Evolutionary conservation across 495 filamentous ascomycete genomes (phyloP), one percentile per base, ranked within the genome.

Genomic region (Neurospora sp.): DNA sequence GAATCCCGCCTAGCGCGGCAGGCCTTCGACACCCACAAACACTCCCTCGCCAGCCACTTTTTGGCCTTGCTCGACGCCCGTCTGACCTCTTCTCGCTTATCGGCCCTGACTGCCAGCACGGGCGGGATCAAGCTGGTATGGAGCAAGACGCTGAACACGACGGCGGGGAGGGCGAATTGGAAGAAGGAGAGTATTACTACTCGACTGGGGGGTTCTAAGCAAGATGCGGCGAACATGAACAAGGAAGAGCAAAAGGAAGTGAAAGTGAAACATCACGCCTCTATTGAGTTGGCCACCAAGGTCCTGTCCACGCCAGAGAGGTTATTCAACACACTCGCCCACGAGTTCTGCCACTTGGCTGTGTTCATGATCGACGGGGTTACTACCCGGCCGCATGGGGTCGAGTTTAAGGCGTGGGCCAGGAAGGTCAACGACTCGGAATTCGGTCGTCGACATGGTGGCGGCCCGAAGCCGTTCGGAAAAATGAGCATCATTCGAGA

Each of bases 321-420:
- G 27, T 85, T 99, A 27, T 84, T 94, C 68, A 97, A 97, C 80
- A 92, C 93, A 1, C 77, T 98, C 27, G 93, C 94, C 3, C 96
- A 99, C 80, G 96, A 99, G 75, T 99, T 94, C 84, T 98, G 95
- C 81, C 96, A 99, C 78, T 85, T 98, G 1, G 90, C 92, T 39
- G 94, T 92, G 77, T 96, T 92, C 80, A 93, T 98, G 85, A 84
- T 98, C 69, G 87, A 85, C 40, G 85, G 89, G 18, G 82, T 92
- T 31, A 85, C 85, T 27, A 87, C 87, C 40, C 86, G 92, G 71
- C 91, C 93, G 1, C 96, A 98, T 78, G 95, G 94, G 12, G 82
- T 85, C 16, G 90, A 91, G 74, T 98, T 98, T 85, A 93, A 97
- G 81, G 75, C 80, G 27, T 97, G 90, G 90, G 89, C 78, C 39